Percentiles rank a stretch among this genome's conserved stretches.
phyloP scores from a whole-genome alignment of 345 rosid species.

The Mangifera indica region DNA sequence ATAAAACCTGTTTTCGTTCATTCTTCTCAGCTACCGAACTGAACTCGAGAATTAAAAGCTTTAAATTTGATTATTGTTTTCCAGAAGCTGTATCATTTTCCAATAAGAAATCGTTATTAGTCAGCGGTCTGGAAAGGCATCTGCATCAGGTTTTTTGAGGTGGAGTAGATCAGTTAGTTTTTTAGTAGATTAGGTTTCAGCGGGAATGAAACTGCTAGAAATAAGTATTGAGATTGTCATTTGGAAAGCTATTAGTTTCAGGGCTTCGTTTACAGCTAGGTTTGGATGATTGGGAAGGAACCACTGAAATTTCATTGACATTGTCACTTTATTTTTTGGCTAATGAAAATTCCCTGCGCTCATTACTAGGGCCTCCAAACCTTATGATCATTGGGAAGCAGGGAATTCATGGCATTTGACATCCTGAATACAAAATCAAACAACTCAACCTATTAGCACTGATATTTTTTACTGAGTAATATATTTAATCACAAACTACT shows the following conservation, averaged over 20 bases:
- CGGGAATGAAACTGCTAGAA: not conserved
- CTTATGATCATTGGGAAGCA: no score
- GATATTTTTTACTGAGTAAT: no score
- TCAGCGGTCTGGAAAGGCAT: not conserved
- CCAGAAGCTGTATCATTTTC: not conserved
- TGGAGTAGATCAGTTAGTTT: not conserved
- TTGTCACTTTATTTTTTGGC: no score
- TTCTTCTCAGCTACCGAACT: not conserved
- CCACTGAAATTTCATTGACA: not conserved
- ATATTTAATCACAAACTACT: no score
- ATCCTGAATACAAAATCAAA: no score
- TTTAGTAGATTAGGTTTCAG: no score
- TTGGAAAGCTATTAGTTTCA: not conserved
- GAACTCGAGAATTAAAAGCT: not conserved
- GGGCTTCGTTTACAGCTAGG: not conserved
- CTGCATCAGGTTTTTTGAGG: not conserved
- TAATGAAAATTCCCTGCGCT: no score
- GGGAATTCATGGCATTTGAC: no score
- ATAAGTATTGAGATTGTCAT: not conserved
- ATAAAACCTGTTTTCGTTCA: not conserved
- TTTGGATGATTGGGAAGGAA: not conserved
- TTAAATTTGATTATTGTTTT: no score
- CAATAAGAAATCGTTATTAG: not conserved
- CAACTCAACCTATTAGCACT: no score
- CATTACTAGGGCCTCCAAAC: no score